These are phyloP conservation scores for Botryotinia narcissicola DNA, from an alignment of 2,329 filamentous ascomycete genomes.

Conservation along the genomic window DNA sequence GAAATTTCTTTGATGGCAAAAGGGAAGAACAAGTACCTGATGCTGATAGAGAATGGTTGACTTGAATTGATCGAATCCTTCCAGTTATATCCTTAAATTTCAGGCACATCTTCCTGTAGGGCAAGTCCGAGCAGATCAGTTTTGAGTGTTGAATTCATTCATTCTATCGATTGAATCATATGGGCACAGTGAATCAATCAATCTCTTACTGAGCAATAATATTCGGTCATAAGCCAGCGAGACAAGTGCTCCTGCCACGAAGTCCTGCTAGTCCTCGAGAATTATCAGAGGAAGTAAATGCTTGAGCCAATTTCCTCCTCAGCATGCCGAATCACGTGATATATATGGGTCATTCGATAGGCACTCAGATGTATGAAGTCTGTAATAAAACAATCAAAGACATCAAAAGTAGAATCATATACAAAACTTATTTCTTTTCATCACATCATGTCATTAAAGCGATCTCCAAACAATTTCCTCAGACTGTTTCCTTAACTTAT, in stretches of 20 bases:
- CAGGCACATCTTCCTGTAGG: conserved; percentile 6
- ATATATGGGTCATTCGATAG: too few species aligned
- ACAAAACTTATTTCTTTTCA: background rate
- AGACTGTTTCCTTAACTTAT: background rate
- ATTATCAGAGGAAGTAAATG: background rate
- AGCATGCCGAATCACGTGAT: background rate
- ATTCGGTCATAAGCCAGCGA: background rate
- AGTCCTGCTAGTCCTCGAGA: background rate
- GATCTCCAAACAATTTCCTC: background rate
- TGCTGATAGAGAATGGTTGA: background rate
- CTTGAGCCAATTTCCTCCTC: background rate
- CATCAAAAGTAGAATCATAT: background rate
- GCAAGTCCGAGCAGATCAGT: conserved; percentile 8
- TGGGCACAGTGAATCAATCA: background rate
- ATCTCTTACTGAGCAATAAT: background rate
- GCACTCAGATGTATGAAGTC: background rate
- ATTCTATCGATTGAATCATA: background rate
- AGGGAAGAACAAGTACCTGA: background rate
- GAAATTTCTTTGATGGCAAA: background rate
- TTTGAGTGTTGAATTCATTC: background rate
- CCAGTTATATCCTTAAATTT: conserved; percentile 10
- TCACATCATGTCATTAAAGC: background rate
- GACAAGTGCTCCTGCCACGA: conserved; percentile 3
- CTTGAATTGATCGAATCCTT: background rate
- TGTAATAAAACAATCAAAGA: background rate